Evolutionary conservation across 192 early-diverging fungal genomes (phyloP).

Genomic region (Coemansia sp.): DNA sequence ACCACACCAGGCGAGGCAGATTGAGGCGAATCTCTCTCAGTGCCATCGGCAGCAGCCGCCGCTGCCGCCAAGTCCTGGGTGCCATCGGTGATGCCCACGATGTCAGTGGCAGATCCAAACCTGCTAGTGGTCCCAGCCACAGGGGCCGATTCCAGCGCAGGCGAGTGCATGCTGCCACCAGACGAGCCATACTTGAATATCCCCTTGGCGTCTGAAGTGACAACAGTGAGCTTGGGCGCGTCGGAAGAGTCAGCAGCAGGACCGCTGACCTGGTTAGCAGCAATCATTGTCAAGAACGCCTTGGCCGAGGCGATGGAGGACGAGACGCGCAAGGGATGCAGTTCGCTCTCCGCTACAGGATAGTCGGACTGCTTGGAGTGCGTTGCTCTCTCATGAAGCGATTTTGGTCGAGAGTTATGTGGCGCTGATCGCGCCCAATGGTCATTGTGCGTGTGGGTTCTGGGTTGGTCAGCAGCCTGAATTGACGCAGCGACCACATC

Average conservation of each 20-base stretch:
- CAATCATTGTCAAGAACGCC: constrained; percentile 52
- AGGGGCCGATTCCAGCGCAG: constrained; percentile 21
- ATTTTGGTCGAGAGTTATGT: constrained; percentile 38
- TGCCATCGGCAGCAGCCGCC: background rate
- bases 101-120: background rate
- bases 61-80: background rate
- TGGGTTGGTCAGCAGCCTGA: background rate
- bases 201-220: constrained; percentile 3
- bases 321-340: constrained; percentile 20
- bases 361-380: constrained; percentile 6
- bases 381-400: constrained; percentile 42
- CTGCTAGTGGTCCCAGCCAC: background rate
- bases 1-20: constrained; percentile 14
- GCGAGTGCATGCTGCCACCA: background rate
- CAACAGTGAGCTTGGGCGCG: constrained; percentile 10
- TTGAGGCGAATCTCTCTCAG: constrained; percentile 1
- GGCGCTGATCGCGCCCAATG: background rate
- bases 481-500: background rate
- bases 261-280: constrained; percentile 12
- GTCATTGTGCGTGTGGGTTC: background rate
- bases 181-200: background rate
- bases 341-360: background rate
- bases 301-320: constrained; percentile 51
- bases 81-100: background rate
- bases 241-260: background rate